A percentile compares a stretch with the other conserved stretches of the same genome.
Evolutionary conservation across 2,329 filamentous ascomycete species (phyloP).

Genomic region (Chrysosporium queenslandicum): DNA sequence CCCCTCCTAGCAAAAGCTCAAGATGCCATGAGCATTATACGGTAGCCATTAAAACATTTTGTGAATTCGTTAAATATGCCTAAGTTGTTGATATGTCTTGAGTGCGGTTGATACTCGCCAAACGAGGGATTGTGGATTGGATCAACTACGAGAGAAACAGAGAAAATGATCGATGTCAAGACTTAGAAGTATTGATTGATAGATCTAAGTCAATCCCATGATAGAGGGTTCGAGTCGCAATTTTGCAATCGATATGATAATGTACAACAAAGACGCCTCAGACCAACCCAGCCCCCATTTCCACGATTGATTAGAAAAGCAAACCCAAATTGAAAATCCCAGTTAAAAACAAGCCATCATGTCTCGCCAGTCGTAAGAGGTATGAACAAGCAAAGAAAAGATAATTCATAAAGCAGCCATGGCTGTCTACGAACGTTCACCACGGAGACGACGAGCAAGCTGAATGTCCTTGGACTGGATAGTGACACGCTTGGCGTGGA

Average conservation of each 20-base stretch:
- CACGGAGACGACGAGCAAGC: slow-evolving; percentile 86
- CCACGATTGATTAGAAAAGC: slow-evolving; percentile 19
- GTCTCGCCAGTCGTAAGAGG: slow-evolving; percentile 37
- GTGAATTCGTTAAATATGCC: too few relatives aligned
- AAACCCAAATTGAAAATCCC: slow-evolving; percentile 32
- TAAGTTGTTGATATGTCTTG: too few relatives aligned
- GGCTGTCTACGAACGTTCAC: slow-evolving; percentile 66
- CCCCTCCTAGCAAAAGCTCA: too few relatives aligned
- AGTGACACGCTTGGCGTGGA: slow-evolving; percentile 98
- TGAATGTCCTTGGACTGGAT: slow-evolving; percentile 94
- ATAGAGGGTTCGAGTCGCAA: slow-evolving; percentile 3
- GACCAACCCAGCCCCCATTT: slow-evolving; percentile 16
- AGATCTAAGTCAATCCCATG: neutral
- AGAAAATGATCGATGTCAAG: neutral
- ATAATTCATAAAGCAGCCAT: slow-evolving; percentile 19
- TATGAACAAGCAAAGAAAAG: slow-evolving; percentile 26
- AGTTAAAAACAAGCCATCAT: slow-evolving; percentile 36
- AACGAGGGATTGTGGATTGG: too few relatives aligned
- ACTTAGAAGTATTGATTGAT: slow-evolving; percentile 6
- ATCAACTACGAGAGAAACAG: too few relatives aligned
- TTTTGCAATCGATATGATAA: slow-evolving; percentile 14
- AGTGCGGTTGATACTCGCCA: too few relatives aligned
- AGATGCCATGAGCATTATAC: too few relatives aligned
- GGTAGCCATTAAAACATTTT: too few relatives aligned
- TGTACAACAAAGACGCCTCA: slow-evolving; percentile 18